Base-by-base conservation (phyloP, 2,329 filamentous ascomycete genomes). In the Neophaeococcomyces aloes region DNA sequence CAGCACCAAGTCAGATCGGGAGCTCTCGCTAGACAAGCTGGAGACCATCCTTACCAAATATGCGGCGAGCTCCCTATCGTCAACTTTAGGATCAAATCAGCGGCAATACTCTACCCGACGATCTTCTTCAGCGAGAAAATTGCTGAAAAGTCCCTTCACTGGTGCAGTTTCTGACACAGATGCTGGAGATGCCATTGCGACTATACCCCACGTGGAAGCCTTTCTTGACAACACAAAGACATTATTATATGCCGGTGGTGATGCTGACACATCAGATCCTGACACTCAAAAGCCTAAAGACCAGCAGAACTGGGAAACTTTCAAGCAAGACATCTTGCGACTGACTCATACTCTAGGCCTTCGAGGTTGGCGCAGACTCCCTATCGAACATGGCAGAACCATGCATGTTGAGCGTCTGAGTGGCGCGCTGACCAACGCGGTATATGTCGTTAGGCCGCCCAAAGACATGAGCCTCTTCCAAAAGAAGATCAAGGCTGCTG, bases 401-500 rank as follows among this genome's bases (percentile, higher is more conserved):
- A 59, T 71, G 41, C 60, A 69, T 44, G 62, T 71, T 46, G 56
- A 68, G 29, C 60, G 69, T 30, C 60, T 74, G 31, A 95, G 89
- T 60, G 91, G 91, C 48, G 91, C 91, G 7, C 66, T 98, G 53
- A 98, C 91, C 15, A 98, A 98, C 59, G 87, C 89, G 8, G 88
- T 98, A 29, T 98, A 96, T 59, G 87, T 94, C 39, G 87, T 96
- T 17, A 83, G 79, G 1, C 88, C 89, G 1, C 88, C 89, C 0
- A 68, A 75, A 30, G 49, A 43, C 29, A 34, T 34, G n/a, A 42
- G 30, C 13, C 29, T 42, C 11, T 30, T 38, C 18, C 45, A 38
- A 29, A 23, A 23, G 21, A 38, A 23, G 2, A 54, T 49, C 33
- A 34, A 11, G 41, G 55, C 53, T 42, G 54, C 53, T 45, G 4